Conservation (phyloP, 805 yeast species). For the Ogataea thermomethanolica region DNA sequence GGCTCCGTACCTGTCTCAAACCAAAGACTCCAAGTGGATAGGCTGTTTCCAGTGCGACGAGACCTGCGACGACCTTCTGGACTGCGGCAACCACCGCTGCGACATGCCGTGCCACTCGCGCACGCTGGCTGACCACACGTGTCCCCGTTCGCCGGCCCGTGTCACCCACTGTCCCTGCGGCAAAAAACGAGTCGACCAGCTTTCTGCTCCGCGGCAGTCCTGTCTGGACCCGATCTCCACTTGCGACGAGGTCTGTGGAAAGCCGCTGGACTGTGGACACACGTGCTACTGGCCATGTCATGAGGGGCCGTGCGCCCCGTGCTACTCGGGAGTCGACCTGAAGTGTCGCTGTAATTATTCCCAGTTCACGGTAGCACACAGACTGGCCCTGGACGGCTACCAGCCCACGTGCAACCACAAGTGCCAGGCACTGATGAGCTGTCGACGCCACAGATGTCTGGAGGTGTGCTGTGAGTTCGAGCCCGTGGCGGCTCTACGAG, state of each 20-base stretch:
- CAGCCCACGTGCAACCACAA: slow-evolving; percentile 63
- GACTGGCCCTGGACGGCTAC: slow-evolving; percentile 46
- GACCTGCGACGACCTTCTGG: slow-evolving; percentile 44
- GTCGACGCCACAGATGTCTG: slow-evolving; percentile 77
- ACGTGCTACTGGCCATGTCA: slow-evolving; percentile 70
- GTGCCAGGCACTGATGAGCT: slow-evolving; percentile 71
- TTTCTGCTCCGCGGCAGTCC: slow-evolving; percentile 41
- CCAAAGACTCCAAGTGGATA: slow-evolving; percentile 36
- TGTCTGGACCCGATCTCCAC: slow-evolving; percentile 82
- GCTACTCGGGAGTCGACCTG: slow-evolving; percentile 48
- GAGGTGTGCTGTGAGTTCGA: slow-evolving; percentile 69
- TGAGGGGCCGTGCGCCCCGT: slow-evolving; percentile 67
- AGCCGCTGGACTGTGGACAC: slow-evolving; percentile 68
- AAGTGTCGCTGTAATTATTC: slow-evolving; percentile 63
- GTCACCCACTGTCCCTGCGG: slow-evolving; percentile 82
- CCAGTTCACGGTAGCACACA: slow-evolving; percentile 61
- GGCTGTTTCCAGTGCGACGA: slow-evolving; percentile 51
- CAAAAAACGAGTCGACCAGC: slow-evolving; percentile 43
- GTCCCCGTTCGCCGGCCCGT: slow-evolving; percentile 61
- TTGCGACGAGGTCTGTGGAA: slow-evolving; percentile 65
- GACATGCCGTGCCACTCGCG: slow-evolving; percentile 51
- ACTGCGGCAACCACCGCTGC: slow-evolving; percentile 64
- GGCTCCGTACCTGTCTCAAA: slow-evolving; percentile 34
- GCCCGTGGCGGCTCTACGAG: slow-evolving; percentile 53
- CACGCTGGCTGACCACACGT: slow-evolving; percentile 32